A percentile compares a stretch with the other conserved stretches of the same genome.
These are phyloP conservation scores for Cryptosporidium ubiquitum DNA, from an alignment of 169 alveolate genomes.

Conservation along the genomic window DNA sequence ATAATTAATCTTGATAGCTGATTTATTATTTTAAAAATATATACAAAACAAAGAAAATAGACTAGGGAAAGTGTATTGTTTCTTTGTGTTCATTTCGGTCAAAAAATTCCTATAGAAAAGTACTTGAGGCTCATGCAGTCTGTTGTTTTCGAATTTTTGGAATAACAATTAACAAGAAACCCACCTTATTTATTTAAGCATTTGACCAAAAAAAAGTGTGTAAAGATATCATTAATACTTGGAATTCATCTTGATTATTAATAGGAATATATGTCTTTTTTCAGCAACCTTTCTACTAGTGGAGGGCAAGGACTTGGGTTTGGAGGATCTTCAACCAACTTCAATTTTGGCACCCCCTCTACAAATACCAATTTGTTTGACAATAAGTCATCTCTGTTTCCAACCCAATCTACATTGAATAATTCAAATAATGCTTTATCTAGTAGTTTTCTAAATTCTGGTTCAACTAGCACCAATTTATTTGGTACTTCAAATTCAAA, in stretches of 20 bases:
- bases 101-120: neutral
- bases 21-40: too few relatives aligned
- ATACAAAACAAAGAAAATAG: neutral
- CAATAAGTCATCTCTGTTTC: neutral
- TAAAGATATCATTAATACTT: neutral
- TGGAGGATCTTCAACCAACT: neutral
- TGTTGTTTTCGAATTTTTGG: neutral
- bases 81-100: neutral
- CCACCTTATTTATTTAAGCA: neutral
- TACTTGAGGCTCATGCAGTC: neutral
- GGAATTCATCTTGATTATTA: neutral
- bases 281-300: constrained; percentile 7
- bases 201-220: constrained; percentile 1
- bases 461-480: neutral
- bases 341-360: constrained; percentile 16
- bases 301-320: constrained; percentile 41
- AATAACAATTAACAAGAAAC: neutral
- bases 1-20: neutral
- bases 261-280: constrained; percentile 23
- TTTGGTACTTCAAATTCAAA: constrained; percentile 2
- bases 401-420: neutral
- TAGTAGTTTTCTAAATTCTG: neutral
- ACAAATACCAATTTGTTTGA: constrained; percentile 30
- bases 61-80: neutral
- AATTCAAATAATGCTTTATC: constrained; percentile 3